Conservation (phyloP, 345 rosid species). For the Erodium maritimum region DNA sequence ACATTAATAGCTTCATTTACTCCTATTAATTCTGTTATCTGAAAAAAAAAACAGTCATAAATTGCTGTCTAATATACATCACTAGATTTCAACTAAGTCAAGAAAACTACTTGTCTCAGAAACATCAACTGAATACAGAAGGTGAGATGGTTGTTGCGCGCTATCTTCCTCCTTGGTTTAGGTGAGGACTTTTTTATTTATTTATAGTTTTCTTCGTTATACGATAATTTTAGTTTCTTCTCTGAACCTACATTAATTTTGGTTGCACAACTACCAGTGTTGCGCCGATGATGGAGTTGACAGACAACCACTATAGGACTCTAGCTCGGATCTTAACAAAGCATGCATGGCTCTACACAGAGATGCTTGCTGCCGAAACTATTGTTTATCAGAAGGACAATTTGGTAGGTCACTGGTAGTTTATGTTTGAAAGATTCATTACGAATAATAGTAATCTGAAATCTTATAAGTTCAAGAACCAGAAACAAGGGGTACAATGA, state of each 20-base stretch:
- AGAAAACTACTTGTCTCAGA: conserved; percentile 19
- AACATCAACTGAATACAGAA: conserved; percentile 13
- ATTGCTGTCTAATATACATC: conserved; percentile 22
- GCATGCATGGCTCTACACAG: conserved; percentile 93
- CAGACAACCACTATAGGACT: conserved; percentile 83
- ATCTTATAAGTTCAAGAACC: not conserved
- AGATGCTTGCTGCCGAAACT: conserved; percentile 97
- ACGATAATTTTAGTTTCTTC: not conserved
- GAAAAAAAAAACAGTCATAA: conserved; percentile 23
- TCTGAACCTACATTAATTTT: conserved; percentile 1
- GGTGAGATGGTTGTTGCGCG: conserved; percentile 23
- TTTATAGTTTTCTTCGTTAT: conserved; percentile 1
- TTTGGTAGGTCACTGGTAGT: conserved; percentile 27
- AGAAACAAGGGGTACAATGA: not conserved
- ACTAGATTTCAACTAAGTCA: conserved; percentile 19
- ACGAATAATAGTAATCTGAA: not conserved
- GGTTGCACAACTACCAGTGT: conserved; percentile 34
- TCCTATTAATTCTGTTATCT: conserved; percentile 34
- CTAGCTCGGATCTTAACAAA: conserved; percentile 76
- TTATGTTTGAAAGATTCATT: not conserved
- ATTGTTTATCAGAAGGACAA: conserved; percentile 69
- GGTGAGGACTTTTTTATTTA: conserved; percentile 29
- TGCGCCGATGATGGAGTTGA: conserved; percentile 99
- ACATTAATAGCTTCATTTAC: conserved; percentile 38
- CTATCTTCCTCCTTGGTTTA: conserved; percentile 73